Base-by-base conservation (phyloP, 495 filamentous ascomycete genomes). In the Penicillium cataractarum region DNA sequence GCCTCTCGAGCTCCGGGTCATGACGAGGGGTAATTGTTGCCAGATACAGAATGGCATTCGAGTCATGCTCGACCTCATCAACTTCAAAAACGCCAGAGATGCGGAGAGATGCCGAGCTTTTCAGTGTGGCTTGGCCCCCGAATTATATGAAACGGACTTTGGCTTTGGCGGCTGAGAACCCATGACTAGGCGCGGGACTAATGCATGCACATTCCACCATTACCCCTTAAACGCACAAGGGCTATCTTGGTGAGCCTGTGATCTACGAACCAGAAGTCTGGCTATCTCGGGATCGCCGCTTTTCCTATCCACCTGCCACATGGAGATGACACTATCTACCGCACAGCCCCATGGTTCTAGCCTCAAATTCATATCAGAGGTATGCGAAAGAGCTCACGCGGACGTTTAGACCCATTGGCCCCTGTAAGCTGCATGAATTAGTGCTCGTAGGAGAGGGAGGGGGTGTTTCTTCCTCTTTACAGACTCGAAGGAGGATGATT, bases 81-180 rank as follows among this genome's bases (percentile, higher is more conserved):
- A 5, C 13, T 27, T 13, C 17, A 17, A 3, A 49, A 24, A 27
- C 10, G n/a, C n/a, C n/a, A n/a, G n/a, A n/a, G n/a, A n/a, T n/a
- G 21, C 15, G 31, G 54, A 29, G 19, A 31, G 49, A 35, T 33
- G 40, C n/a, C n/a, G 17, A 58, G 2, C 15, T 31, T 58, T 58
- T 35, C 56, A 54, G 29, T 29, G 27, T 35, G 42, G 42, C 42
- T 48, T 58, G 42, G 56, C 40, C 56, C 40, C 42, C 56, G 31
- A 49, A 19, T 22, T 49, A 48, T 6, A 37, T 58, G 56, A 49
- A 58, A 58, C 56, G 56, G 35, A 49, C 56, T 29, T 58, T 58
- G 49, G 56, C 56, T 49, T 49, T 49, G 26, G 56, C 56, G 27
- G 56, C 56, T 49, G 56, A 31, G 56, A 58, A 58, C 56, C 42